Conservation (phyloP, 2,329 filamentous ascomycete species). For the Exophiala oligosperma region DNA sequence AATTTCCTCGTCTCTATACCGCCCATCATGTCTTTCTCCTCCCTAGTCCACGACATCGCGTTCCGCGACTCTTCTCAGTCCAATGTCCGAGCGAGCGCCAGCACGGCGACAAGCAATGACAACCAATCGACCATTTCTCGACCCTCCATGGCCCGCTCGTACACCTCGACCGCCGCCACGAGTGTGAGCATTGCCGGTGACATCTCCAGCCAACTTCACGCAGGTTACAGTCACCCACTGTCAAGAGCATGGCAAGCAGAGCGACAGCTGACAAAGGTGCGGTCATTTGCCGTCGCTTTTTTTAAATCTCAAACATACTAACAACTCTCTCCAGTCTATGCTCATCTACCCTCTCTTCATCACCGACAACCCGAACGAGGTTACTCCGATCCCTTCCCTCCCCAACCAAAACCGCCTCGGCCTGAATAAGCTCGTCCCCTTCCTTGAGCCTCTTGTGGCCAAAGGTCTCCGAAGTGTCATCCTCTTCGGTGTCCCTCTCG, state of each 20-base stretch:
- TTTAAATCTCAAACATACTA: background rate
- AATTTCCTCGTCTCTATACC: background rate
- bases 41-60: conserved; percentile 51
- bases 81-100: conserved; percentile 19
- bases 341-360: conserved; percentile 97
- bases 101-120: conserved; percentile 32
- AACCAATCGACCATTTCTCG: conserved; percentile 44
- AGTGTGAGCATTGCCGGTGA: conserved; percentile 59
- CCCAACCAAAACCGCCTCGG: conserved; percentile 88
- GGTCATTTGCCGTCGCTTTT: conserved; percentile 21
- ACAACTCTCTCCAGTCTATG: conserved; percentile 69
- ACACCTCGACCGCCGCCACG: conserved; percentile 49
- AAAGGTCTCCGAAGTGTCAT: conserved; percentile 94
- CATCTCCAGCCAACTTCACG: conserved; percentile 80
- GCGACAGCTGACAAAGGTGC: conserved; percentile 79
- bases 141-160: conserved; percentile 42
- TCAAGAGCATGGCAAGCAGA: conserved; percentile 81
- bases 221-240: conserved; percentile 78
- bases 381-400: conserved; percentile 84
- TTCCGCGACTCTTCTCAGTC: conserved; percentile 41
- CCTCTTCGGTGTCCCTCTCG: conserved; percentile 89
- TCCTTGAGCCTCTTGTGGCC: conserved; percentile 79
- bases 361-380: conserved; percentile 90
- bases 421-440: conserved; percentile 79
- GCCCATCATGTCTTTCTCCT: conserved; percentile 49